Conservation (phyloP, 768 basidiomycete species). For the Nidula microcarpa region DNA sequence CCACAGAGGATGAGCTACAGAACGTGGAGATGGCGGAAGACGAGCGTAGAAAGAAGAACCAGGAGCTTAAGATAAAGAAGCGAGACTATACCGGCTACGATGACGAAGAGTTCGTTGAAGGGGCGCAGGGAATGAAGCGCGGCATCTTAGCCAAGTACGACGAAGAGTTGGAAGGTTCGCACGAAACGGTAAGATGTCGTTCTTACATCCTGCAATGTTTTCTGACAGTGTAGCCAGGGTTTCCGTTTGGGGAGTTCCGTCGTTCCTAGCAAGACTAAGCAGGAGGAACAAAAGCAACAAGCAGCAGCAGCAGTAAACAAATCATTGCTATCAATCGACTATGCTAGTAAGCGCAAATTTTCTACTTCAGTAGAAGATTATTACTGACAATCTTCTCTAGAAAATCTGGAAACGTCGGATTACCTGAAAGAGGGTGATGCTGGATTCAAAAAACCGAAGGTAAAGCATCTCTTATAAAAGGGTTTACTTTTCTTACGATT, state of each 20-base stretch:
- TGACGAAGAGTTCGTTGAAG: slow-evolving; percentile 87
- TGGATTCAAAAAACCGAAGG: slow-evolving; percentile 95
- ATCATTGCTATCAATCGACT: slow-evolving; percentile 81
- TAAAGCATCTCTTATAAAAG: slow-evolving; percentile 18
- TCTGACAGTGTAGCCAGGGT: slow-evolving; percentile 44
- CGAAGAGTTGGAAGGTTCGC: slow-evolving; percentile 76
- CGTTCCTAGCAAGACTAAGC: slow-evolving; percentile 32
- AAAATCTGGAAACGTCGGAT: slow-evolving; percentile 84
- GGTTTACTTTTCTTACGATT: neutral
- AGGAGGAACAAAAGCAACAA: slow-evolving; percentile 46
- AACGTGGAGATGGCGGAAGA: slow-evolving; percentile 93
- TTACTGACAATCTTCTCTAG: slow-evolving; percentile 28
- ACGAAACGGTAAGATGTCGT: slow-evolving; percentile 52
- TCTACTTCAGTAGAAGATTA: neutral
- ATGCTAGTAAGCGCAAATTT: slow-evolving; percentile 63
- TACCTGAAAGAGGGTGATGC: slow-evolving; percentile 89
- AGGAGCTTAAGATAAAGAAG: slow-evolving; percentile 84
- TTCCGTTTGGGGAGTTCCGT: slow-evolving; percentile 79
- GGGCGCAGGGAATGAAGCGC: slow-evolving; percentile 74
- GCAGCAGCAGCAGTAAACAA: slow-evolving; percentile 69
- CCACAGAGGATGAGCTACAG: slow-evolving; percentile 92
- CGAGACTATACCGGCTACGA: slow-evolving; percentile 94
- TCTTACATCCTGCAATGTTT: slow-evolving; percentile 1
- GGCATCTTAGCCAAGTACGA: slow-evolving; percentile 92
- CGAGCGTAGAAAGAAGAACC: slow-evolving; percentile 73